These are phyloP conservation scores for Suillus alpinus DNA, from an alignment of 768 basidiomycete genomes.

Conservation along the genomic window DNA sequence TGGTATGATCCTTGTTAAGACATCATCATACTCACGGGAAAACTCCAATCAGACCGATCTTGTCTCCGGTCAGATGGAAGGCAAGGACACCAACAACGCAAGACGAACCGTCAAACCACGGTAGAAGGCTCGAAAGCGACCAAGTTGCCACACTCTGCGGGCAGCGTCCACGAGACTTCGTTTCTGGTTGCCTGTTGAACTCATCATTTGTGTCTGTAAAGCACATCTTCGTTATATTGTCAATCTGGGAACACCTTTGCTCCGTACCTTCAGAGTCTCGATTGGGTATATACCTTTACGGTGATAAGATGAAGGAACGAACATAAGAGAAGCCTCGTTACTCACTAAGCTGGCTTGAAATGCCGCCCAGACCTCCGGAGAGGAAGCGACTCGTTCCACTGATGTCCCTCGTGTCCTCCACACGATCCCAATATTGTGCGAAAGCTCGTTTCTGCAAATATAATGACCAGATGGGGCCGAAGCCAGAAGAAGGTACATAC, in stretches of 20 bases:
- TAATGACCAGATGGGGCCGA: conserved; percentile 16
- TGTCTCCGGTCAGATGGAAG: conserved; percentile 31
- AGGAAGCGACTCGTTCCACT: conserved; percentile 91
- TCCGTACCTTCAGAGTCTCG: conserved; percentile 84
- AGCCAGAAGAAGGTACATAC: conserved; percentile 45
- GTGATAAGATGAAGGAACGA: conserved; percentile 14
- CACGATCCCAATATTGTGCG: conserved; percentile 87
- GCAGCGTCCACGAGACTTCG: conserved; percentile 61
- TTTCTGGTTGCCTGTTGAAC: conserved; percentile 61
- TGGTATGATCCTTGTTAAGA: conserved; percentile 4
- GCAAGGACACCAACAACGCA: conserved; percentile 6
- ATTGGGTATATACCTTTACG: conserved; percentile 88
- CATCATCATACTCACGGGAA: conserved; percentile 69
- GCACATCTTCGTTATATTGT: conserved; percentile 2
- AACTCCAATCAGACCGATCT: conserved; percentile 91
- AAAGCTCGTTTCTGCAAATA: conserved; percentile 83
- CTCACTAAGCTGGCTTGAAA: conserved; percentile 86
- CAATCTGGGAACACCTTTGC: background rate
- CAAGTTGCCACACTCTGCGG: conserved; percentile 72
- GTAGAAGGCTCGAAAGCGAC: conserved; percentile 84
- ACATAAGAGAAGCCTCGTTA: conserved; percentile 11
- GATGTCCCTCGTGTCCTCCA: conserved; percentile 85
- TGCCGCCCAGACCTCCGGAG: conserved; percentile 95
- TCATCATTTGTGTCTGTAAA: conserved; percentile 91
- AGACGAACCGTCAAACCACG: conserved; percentile 79